Evolutionary conservation across 2,329 filamentous ascomycete genomes (phyloP), one percentile per base, ranked within the genome.

Genomic region (Aspergillus hortae): DNA sequence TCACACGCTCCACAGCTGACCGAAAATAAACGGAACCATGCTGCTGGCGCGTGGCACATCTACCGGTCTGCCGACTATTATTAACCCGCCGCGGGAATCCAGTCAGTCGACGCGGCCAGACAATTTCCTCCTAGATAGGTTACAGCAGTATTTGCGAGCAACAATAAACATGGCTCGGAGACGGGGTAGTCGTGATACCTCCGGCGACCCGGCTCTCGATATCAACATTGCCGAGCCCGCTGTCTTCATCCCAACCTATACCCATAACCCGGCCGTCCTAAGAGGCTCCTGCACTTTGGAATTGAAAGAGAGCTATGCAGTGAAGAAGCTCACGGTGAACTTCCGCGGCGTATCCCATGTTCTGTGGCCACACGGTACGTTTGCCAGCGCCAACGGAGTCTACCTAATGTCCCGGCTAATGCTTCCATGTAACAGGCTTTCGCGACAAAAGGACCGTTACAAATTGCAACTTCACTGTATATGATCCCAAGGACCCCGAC

Each of bases 201-300:
- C 51, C 14, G 30, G 3, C 30, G 51, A 53, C 19, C 27, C 49
- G 21, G 48, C 33, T 11, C 45, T 57, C 32, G 51, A 48, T 2
- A 32, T 57, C 5, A 48, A 42, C 4, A 33, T 53, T 19, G 53
- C 53, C 12, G 55, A 57, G 23, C 55, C 55, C 2, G 55, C 55
- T 11, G 32, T 57, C 11, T 57, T 57, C 38, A 49, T 55, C 6
- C 55, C 55, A 21, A 51, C 50, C 6, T 49, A 44, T 11, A 49
- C 53, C 14, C 46, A 57, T 44, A 57, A 55, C 12, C 53, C 55
- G n/a, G 50, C 51, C 12, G 55, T 57, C 11, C 48, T 57, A 27
- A 45, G 55, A 19, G 55, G 55, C n/a, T 38, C 27, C 43, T 57
- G 55, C 21, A 45, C 36, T 17, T 14, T 57, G 40, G 49, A 44